These are phyloP conservation scores for Margaritispora aquatica DNA, from an alignment of 495 filamentous ascomycete genomes.

Conservation along the genomic window DNA sequence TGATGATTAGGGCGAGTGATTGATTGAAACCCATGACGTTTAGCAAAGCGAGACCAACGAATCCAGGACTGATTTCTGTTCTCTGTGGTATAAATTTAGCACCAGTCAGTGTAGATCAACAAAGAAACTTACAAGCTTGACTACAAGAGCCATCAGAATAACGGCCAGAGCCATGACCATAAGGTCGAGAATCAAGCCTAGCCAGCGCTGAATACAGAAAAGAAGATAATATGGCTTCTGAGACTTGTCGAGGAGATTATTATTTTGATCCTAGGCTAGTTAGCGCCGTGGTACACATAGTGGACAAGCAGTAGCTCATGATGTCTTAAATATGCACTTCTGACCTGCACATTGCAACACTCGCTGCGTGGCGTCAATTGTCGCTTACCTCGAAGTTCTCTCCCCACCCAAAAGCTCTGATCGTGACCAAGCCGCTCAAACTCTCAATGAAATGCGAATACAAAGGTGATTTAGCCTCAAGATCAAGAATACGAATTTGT, in stretches of 20 bases:
- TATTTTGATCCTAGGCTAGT: conserved; percentile 25
- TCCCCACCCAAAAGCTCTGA: conserved; percentile 42
- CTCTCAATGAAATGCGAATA: conserved; percentile 54
- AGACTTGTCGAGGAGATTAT: conserved; percentile 42
- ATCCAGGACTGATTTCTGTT: conserved; percentile 31
- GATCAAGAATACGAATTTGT: conserved; percentile 56
- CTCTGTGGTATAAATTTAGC: too few species aligned
- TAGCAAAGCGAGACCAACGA: conserved; percentile 47
- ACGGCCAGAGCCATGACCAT: conserved; percentile 39
- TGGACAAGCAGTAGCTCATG: too few species aligned
- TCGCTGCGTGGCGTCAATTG: background rate
- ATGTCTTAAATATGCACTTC: too few species aligned
- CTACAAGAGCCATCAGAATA: conserved; percentile 18
- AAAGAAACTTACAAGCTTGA: conserved; percentile 10
- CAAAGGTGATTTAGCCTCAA: conserved; percentile 51
- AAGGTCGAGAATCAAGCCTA: conserved; percentile 35
- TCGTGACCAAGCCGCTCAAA: conserved; percentile 33
- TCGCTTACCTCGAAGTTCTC: conserved; percentile 5
- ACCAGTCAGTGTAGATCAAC: too few species aligned
- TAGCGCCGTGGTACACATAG: too few species aligned
- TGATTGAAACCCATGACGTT: conserved; percentile 34
- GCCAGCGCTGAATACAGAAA: conserved; percentile 36
- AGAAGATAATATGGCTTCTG: conserved; percentile 53
- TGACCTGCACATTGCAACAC: background rate
- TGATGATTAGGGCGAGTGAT: conserved; percentile 24